Percentiles rank a stretch among this genome's conserved stretches.
phyloP scores from a whole-genome alignment of 495 filamentous ascomycete genomes.

The Podospora anserina region DNA sequence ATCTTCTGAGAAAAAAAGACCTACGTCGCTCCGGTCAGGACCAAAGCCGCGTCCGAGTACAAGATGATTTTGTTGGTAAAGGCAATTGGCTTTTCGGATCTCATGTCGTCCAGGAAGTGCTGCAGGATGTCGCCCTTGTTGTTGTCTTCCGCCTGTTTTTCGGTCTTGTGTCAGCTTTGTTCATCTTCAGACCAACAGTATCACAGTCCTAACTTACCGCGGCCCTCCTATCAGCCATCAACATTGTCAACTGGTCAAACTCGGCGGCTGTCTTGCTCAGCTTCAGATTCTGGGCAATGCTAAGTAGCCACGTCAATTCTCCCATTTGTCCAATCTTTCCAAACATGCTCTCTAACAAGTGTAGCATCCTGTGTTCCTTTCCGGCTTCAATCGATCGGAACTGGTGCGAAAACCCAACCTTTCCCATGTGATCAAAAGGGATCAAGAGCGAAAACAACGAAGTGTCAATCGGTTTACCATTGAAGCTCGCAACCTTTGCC shows the following conservation, averaged over 20 bases:
- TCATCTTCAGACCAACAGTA: background rate
- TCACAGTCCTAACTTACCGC: conserved; percentile 8
- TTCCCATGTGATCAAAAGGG: conserved; percentile 27
- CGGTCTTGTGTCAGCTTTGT: background rate
- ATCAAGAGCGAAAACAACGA: conserved; percentile 24
- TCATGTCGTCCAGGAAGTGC: conserved; percentile 21
- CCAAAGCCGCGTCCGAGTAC: conserved; percentile 17
- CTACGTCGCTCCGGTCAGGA: conserved; percentile 21
- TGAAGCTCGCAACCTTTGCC: conserved; percentile 7
- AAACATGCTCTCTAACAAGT: conserved; percentile 26
- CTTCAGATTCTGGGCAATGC: conserved; percentile 9
- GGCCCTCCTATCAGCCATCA: conserved; percentile 17
- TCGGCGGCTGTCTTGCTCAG: conserved; percentile 10
- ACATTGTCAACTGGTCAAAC: conserved; percentile 17
- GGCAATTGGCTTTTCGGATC: conserved; percentile 18
- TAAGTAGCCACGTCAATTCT: conserved; percentile 20
- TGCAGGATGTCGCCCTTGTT: conserved; percentile 20
- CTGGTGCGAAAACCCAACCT: conserved; percentile 20
- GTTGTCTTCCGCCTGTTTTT: conserved; percentile 9
- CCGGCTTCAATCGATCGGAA: conserved; percentile 18
- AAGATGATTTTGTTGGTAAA: conserved; percentile 20
- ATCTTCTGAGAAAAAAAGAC: background rate
- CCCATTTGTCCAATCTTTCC: conserved; percentile 15
- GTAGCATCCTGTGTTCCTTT: conserved; percentile 18
- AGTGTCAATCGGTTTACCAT: conserved; percentile 18